Evolutionary conservation across 2,329 filamentous ascomycete genomes (phyloP).

Genomic region (Aspergillus quadrilineatus): DNA sequence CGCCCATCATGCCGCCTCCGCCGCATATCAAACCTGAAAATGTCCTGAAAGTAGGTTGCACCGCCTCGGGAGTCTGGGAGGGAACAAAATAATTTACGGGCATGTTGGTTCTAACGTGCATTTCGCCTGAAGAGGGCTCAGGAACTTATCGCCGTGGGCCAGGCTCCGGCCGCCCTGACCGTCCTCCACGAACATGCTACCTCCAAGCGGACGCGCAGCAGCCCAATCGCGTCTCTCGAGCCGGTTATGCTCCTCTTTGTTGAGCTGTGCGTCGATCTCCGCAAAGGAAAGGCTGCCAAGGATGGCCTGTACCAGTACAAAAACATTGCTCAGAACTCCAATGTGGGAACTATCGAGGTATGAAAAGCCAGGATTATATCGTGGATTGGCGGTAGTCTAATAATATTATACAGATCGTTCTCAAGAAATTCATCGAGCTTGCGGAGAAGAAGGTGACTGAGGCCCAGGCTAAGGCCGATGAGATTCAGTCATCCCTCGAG

Average conservation of each 20-base stretch:
- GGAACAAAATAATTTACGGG: neutral
- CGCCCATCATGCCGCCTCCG: conserved; percentile 79
- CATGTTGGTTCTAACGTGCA: conserved; percentile 17
- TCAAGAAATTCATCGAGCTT: conserved; percentile 97
- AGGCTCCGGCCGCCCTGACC: conserved; percentile 85
- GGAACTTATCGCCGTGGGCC: conserved; percentile 96
- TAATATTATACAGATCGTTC: conserved; percentile 63
- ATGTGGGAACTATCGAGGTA: conserved; percentile 96
- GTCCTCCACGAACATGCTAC: conserved; percentile 99
- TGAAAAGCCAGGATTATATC: conserved; percentile 3
- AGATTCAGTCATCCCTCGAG: conserved; percentile 85
- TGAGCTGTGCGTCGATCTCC: conserved; percentile 92
- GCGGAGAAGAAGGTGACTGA: conserved; percentile 94
- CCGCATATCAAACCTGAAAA: conserved; percentile 98
- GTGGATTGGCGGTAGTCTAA: conserved; percentile 10
- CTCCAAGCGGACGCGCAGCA: conserved; percentile 96
- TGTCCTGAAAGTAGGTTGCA: conserved; percentile 72
- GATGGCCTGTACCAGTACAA: conserved; percentile 99
- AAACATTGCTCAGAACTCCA: conserved; percentile 99
- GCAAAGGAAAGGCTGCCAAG: conserved; percentile 98
- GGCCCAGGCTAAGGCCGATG: conserved; percentile 92
- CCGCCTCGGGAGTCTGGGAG: neutral
- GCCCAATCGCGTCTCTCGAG: conserved; percentile 91
- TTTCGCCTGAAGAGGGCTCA: conserved; percentile 68
- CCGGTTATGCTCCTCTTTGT: conserved; percentile 98